Evolutionary conservation across 73 alveolate genomes (phyloP).

Genomic region (Stentor roeselii): DNA sequence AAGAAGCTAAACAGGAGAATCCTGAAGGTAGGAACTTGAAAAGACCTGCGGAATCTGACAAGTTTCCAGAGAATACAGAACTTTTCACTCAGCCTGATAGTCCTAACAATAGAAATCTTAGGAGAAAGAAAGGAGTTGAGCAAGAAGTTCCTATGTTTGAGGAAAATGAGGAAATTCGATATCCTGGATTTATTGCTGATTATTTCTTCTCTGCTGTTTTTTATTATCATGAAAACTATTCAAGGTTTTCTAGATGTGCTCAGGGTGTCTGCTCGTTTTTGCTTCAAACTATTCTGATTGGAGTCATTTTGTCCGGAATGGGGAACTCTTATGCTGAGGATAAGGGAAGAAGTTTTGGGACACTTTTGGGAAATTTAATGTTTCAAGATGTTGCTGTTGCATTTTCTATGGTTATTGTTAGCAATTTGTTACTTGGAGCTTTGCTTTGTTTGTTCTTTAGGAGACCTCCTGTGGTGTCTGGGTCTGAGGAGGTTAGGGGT

Average conservation of each 20-base stretch:
- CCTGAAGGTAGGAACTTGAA: no score
- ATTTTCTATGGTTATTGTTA: background rate
- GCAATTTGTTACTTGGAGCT: background rate
- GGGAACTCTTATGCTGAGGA: background rate
- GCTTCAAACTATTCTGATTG: background rate
- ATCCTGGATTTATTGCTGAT: background rate
- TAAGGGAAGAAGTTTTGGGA: background rate
- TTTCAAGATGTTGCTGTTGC: background rate
- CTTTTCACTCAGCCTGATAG: background rate
- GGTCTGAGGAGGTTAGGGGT: background rate
- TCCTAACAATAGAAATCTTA: background rate
- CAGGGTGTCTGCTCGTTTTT: background rate
- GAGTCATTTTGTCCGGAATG: background rate
- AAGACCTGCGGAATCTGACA: background rate
- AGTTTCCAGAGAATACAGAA: background rate
- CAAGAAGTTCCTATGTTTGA: background rate
- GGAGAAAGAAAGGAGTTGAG: background rate
- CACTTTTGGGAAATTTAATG: background rate
- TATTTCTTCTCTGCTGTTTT: background rate
- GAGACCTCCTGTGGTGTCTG: background rate
- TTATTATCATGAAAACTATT: background rate
- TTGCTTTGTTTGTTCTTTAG: background rate
- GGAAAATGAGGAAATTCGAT: background rate
- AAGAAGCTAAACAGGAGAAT: no score
- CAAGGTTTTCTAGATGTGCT: background rate